phyloP scores from a whole-genome alignment of 768 basidiomycete genomes.

The Rubroboletus satanas region DNA sequence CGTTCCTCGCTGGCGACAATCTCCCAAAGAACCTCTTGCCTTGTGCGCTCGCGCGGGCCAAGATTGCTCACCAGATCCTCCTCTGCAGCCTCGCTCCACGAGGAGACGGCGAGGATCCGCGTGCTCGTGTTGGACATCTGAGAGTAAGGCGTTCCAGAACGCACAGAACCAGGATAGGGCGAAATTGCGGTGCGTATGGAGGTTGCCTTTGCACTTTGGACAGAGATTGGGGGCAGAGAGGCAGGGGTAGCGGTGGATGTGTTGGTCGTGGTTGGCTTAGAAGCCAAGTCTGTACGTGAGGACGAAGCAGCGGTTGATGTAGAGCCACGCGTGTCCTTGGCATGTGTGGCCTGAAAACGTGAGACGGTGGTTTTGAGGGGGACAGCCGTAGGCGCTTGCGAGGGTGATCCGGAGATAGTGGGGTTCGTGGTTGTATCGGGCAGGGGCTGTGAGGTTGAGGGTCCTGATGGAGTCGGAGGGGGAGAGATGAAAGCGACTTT shows the following conservation, averaged over 20 bases:
- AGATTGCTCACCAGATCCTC: conserved; percentile 91
- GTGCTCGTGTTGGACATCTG: conserved; percentile 69
- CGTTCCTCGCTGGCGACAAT: conserved; percentile 95
- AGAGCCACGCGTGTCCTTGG: conserved; percentile 64
- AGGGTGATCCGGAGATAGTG: conserved; percentile 30
- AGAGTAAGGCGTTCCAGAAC: conserved; percentile 80
- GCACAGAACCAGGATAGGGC: conserved; percentile 68
- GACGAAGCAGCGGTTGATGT: conserved; percentile 55
- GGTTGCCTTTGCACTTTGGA: conserved; percentile 50
- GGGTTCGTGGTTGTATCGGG: conserved; percentile 42
- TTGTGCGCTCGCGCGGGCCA: conserved; percentile 89
- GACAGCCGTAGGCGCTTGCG: conserved; percentile 28
- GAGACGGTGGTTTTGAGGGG: conserved; percentile 64
- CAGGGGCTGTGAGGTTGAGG: conserved; percentile 46
- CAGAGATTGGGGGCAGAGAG: conserved; percentile 54
- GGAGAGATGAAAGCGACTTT: conserved; percentile 88
- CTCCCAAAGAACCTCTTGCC: conserved; percentile 95
- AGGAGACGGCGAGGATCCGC: conserved; percentile 70
- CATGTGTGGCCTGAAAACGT: conserved; percentile 72
- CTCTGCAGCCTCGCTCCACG: conserved; percentile 94
- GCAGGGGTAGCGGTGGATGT: conserved; percentile 53
- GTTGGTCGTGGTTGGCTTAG: conserved; percentile 41
- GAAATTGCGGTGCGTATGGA: conserved; percentile 61
- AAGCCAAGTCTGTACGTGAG: conserved; percentile 60
- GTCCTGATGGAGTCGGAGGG: conserved; percentile 60